A percentile compares a stretch with the other conserved stretches of the same genome.
Evolutionary conservation across 225 moss, liverwort and hornwort genomes (phyloP).

Genomic region (Ulota crispa): DNA sequence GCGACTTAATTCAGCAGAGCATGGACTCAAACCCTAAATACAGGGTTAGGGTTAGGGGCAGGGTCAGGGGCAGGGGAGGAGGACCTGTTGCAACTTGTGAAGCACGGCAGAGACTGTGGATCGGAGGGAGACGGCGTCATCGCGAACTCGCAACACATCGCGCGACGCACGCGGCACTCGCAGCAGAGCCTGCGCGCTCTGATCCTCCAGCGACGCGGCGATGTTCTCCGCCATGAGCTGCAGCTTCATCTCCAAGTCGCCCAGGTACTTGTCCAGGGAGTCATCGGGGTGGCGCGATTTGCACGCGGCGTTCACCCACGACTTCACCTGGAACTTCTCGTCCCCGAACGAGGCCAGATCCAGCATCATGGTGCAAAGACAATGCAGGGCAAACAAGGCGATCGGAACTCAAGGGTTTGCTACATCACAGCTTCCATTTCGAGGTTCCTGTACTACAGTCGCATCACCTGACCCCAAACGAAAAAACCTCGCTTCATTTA

Average conservation of each 20-base stretch:
- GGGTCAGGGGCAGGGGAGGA: neutral
- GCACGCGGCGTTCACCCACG: slow-evolving; percentile 94
- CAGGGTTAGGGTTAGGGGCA: neutral
- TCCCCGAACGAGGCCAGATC: slow-evolving; percentile 90
- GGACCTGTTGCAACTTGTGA: slow-evolving; percentile 84
- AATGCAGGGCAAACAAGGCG: slow-evolving; percentile 12
- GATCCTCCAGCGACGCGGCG: slow-evolving; percentile 80
- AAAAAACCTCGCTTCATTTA: neutral
- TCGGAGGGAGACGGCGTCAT: slow-evolving; percentile 88
- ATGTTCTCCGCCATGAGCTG: slow-evolving; percentile 97
- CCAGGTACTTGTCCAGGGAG: slow-evolving; percentile 81
- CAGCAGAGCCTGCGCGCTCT: slow-evolving; percentile 81
- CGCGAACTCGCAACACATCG: slow-evolving; percentile 90
- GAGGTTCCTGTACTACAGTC: neutral
- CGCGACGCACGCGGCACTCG: slow-evolving; percentile 94
- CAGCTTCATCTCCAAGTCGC: slow-evolving; percentile 99
- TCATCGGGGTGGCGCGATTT: slow-evolving; percentile 90
- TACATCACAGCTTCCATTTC: slow-evolving; percentile 15
- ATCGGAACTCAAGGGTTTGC: slow-evolving; percentile 19
- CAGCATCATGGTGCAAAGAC: slow-evolving; percentile 67
- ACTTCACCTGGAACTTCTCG: slow-evolving; percentile 86
- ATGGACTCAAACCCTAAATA: slow-evolving; percentile 3
- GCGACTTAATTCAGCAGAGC: neutral
- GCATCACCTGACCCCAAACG: neutral
- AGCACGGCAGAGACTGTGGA: slow-evolving; percentile 94